These are phyloP conservation scores for Alisma plantagoaquatica DNA, from an alignment of 106 monocot genomes.

Conservation along the genomic window DNA sequence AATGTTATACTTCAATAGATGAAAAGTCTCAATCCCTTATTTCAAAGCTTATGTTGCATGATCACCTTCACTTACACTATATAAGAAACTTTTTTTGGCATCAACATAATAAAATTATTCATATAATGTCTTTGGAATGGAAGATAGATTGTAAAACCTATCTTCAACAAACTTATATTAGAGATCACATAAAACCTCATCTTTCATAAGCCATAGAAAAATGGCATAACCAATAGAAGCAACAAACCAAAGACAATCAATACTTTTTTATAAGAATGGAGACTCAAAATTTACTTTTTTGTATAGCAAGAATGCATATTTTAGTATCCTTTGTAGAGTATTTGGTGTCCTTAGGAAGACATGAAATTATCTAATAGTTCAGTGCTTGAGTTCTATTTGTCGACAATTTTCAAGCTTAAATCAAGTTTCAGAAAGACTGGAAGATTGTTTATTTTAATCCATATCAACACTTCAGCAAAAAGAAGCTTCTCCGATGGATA, in stretches of 20 bases:
- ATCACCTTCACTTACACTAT: conserved; percentile 23
- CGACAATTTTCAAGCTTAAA: too few species aligned
- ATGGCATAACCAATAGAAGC: conserved; percentile 87
- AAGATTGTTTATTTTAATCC: too few species aligned
- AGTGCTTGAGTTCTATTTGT: too few species aligned
- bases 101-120: conserved; percentile 76
- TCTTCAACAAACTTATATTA: conserved; percentile 98
- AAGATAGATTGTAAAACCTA: conserved; percentile 83
- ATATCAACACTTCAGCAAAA: too few species aligned
- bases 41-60: conserved; percentile 13
- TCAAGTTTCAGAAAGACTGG: too few species aligned
- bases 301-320: conserved; percentile 91
- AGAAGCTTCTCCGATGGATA: too few species aligned
- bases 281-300: conserved; percentile 56
- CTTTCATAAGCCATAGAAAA: conserved; percentile 89
- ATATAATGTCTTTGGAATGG: conserved; percentile 76
- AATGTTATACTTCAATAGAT: conserved; percentile 97
- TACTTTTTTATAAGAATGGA: too few species aligned
- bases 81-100: conserved; percentile 62
- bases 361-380: too few species aligned
- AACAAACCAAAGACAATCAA: too few species aligned
- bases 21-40: conserved; percentile 54
- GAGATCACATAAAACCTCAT: conserved; percentile 95
- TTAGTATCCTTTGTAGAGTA: conserved; percentile 96
- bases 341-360: conserved; percentile 91